Evolutionary conservation across 345 rosid species (phyloP), one percentile per base, ranked within the genome.

Genomic region (Abelmoschus esculentus): DNA sequence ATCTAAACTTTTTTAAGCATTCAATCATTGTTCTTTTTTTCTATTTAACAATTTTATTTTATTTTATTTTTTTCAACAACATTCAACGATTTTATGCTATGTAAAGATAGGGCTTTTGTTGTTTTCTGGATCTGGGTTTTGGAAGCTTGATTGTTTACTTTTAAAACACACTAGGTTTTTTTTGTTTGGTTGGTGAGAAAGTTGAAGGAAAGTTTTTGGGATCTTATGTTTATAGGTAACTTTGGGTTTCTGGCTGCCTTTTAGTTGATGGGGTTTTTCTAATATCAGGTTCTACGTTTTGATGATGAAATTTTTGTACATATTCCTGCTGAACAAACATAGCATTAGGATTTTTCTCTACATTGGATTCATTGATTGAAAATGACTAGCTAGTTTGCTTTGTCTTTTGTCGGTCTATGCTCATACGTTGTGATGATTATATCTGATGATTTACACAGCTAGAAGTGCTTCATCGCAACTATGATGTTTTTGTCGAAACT

Each of bases 81-180:
- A n/a, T n/a, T 22, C 26, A 22, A 22, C 8, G 34, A 5, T 64
- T 29, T 54, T 71, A 49, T 49, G 18, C 18, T 49, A n/a, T 49
- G 18, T 15, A 49, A 49, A 49, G 1, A 14, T 15, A 49, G 54
- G 17, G 54, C 54, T 49, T 38, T 15, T 49, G 18, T 26, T 44
- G 47, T 64, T 55, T 17, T 69, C 65, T 69, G 78, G 72, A 73
- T 76, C 79, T 72, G 73, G 69, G 34, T 50, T 59, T 47, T 36
- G 31, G 8, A 18, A 26, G 73, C 60, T 58, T 56, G 36, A 14
- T 44, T 55, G 44, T 61, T 53, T 13, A 1, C 61, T 19, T 70
- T 55, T 5, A 1, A 1, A n/a, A 10, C 46, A 67, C 70, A 62
- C 74, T 77, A 55, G 49, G 7, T 22, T 46, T 22, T 22, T 29